Evolutionary conservation across 2,329 filamentous ascomycete genomes (phyloP).

Genomic region (Epichloe typhina): DNA sequence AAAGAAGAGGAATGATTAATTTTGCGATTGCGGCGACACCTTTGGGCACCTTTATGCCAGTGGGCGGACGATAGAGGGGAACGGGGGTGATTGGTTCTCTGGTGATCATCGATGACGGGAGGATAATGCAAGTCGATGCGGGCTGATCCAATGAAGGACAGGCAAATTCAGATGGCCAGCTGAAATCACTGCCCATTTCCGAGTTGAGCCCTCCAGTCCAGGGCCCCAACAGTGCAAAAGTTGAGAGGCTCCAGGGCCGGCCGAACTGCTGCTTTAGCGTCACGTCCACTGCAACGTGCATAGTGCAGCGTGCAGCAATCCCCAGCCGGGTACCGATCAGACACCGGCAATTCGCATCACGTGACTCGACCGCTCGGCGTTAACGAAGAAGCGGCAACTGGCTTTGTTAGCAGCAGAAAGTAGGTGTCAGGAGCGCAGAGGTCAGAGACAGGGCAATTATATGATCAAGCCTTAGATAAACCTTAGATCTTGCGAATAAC

Average conservation of each 20-base stretch:
- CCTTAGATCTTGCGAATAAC: too few species aligned
- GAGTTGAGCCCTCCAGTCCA: too few species aligned
- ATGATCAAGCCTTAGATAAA: too few species aligned
- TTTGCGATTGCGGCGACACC: neutral
- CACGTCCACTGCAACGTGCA: neutral
- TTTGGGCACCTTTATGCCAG: neutral
- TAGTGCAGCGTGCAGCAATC: neutral
- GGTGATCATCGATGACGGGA: neutral
- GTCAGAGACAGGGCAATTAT: too few species aligned
- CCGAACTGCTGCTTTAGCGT: neutral
- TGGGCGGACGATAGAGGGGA: neutral
- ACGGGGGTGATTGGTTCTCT: neutral
- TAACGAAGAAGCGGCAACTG: neutral
- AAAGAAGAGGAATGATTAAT: neutral
- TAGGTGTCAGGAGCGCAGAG: neutral
- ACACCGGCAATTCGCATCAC: neutral
- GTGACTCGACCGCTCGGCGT: slow-evolving; percentile 1
- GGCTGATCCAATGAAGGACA: neutral
- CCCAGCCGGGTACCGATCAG: neutral
- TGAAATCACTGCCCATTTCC: neutral
- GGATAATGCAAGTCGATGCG: neutral
- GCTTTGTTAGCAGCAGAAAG: neutral
- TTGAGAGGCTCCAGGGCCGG: neutral
- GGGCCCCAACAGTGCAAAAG: too few species aligned
- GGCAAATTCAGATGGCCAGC: neutral